Percentiles rank a stretch among this genome's conserved stretches.
These are phyloP conservation scores for Hemileccinum rubropunctum DNA, from an alignment of 768 basidiomycete genomes.

Conservation along the genomic window DNA sequence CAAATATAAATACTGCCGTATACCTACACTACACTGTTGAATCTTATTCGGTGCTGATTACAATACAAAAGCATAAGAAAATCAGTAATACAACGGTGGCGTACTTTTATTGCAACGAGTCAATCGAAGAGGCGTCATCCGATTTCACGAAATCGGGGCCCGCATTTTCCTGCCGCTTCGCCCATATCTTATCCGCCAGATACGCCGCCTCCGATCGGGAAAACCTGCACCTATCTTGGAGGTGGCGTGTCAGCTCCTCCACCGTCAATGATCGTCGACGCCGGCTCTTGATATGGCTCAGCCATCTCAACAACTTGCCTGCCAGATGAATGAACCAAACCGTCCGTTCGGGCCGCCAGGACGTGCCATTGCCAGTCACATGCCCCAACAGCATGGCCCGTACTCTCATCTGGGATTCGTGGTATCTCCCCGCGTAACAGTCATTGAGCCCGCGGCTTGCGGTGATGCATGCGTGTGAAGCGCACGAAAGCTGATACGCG, in stretches of 20 bases:
- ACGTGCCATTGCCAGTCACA: constrained; percentile 8
- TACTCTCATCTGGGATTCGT: constrained; percentile 29
- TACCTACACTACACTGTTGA: not conserved
- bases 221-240: constrained; percentile 24
- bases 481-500: constrained; percentile 18
- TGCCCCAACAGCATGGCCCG: constrained; percentile 21
- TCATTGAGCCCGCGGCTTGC: constrained; percentile 28
- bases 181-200: constrained; percentile 25
- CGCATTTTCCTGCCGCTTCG: constrained; percentile 14
- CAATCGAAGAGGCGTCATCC: constrained; percentile 12
- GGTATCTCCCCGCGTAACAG: constrained; percentile 28
- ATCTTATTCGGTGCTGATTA: not conserved
- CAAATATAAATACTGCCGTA: not conserved
- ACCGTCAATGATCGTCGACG: constrained; percentile 15
- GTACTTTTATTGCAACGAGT: constrained; percentile 2
- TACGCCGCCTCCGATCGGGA: constrained; percentile 19
- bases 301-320: constrained; percentile 17
- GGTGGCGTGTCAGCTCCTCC: constrained; percentile 20
- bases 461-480: constrained; percentile 40
- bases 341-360: constrained; percentile 23
- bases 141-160: constrained; percentile 26
- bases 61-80: constrained; percentile 10
- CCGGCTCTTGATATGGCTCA: constrained; percentile 12
- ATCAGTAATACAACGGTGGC: not conserved
- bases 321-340: constrained; percentile 27